phyloP scores from a whole-genome alignment of 176 grass and related monocot species.

The Aegilops sharonensis region DNA sequence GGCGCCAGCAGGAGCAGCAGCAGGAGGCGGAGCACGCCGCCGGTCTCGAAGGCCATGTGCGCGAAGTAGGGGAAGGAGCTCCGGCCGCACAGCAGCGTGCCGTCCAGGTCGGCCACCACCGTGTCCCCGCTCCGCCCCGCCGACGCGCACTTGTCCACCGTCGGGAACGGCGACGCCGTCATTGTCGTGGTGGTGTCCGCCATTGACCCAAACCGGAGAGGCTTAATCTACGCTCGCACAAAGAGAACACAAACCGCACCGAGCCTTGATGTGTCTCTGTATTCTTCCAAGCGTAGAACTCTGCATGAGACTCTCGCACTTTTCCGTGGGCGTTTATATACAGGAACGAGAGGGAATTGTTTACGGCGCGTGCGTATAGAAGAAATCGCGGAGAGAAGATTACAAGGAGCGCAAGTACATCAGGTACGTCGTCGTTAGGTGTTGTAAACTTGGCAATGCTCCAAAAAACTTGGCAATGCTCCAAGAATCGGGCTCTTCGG shows the following conservation, averaged over 20 bases:
- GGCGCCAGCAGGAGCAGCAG: slow-evolving; percentile 54
- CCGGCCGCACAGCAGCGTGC: slow-evolving; percentile 59
- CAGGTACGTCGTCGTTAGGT: neutral
- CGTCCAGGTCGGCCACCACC: slow-evolving; percentile 69
- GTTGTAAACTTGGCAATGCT: neutral
- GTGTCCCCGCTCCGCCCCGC: slow-evolving; percentile 46
- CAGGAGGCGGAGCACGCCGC: slow-evolving; percentile 48
- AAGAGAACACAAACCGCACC: no score
- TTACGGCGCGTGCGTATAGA: slow-evolving; percentile 5
- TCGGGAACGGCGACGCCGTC: slow-evolving; percentile 42
- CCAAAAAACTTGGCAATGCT: slow-evolving; percentile 29
- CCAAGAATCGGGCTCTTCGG: slow-evolving; percentile 30
- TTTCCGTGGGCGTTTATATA: slow-evolving; percentile 39
- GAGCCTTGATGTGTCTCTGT: neutral
- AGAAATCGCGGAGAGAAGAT: slow-evolving; percentile 36
- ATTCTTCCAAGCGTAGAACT: neutral
- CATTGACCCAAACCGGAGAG: neutral
- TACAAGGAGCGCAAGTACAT: neutral
- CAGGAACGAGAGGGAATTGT: neutral
- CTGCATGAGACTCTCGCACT: slow-evolving; percentile 4
- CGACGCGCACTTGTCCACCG: slow-evolving; percentile 67
- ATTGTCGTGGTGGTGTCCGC: neutral
- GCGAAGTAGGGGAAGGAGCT: slow-evolving; percentile 90
- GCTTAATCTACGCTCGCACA: no score
- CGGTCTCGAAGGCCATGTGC: slow-evolving; percentile 67